Percentiles rank a stretch among this genome's conserved stretches.
These are phyloP conservation scores for Wickerhamomyces kurtzmanii DNA, from an alignment of 805 yeast genomes.

Conservation along the genomic window DNA sequence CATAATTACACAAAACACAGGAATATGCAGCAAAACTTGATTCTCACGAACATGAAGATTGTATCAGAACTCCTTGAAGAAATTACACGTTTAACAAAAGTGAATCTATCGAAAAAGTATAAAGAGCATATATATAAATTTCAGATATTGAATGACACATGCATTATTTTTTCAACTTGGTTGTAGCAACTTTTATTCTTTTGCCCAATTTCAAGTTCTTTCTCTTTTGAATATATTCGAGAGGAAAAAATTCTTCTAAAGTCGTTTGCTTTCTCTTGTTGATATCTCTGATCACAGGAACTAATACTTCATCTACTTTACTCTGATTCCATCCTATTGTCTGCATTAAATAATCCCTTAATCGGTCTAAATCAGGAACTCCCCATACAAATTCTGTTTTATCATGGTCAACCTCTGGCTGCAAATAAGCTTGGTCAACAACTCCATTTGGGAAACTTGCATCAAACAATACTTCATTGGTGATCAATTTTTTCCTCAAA, in stretches of 20 bases:
- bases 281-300: constrained; percentile 78
- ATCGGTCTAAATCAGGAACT: constrained; percentile 68
- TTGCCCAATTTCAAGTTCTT: constrained; percentile 45
- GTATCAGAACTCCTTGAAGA: too few species aligned
- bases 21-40: too few species aligned
- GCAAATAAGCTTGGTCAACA: constrained; percentile 63
- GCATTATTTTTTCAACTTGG: constrained; percentile 27
- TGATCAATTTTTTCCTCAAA: constrained; percentile 42
- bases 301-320: constrained; percentile 69
- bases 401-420: constrained; percentile 83
- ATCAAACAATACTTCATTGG: constrained; percentile 48
- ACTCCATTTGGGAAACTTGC: constrained; percentile 59
- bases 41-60: too few species aligned
- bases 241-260: constrained; percentile 60
- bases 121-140: too few species aligned
- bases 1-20: too few species aligned
- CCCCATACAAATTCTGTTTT: constrained; percentile 84
- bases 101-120: too few species aligned
- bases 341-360: constrained; percentile 58
- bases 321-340: constrained; percentile 76
- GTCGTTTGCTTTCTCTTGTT: constrained; percentile 58
- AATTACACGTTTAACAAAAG: too few species aligned
- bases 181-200: constrained; percentile 50
- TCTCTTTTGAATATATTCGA: constrained; percentile 36
- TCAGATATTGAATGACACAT: too few species aligned